Percentiles rank a stretch among this genome's conserved stretches.
These are phyloP conservation scores for Lactarius akahatsu DNA, from an alignment of 768 basidiomycete species.

Conservation along the genomic window DNA sequence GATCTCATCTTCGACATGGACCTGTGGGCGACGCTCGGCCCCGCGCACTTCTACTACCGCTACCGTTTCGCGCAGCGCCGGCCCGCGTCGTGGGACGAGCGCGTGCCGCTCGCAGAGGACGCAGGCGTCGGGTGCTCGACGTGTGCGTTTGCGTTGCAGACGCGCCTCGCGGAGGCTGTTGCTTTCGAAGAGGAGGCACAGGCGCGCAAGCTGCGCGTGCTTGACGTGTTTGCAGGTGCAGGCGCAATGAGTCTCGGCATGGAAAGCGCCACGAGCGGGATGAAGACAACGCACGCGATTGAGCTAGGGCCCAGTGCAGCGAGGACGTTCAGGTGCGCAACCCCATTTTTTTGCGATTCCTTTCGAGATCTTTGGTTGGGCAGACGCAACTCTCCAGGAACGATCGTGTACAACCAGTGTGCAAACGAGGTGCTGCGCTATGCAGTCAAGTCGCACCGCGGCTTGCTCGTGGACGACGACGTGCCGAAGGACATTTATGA, in stretches of 20 bases:
- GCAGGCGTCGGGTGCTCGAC: constrained; percentile 47
- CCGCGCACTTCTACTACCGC: constrained; percentile 53
- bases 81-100: constrained; percentile 39
- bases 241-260: constrained; percentile 66
- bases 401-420: constrained; percentile 67
- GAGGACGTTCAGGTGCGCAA: constrained; percentile 55
- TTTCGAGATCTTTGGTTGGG: constrained; percentile 9
- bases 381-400: constrained; percentile 53
- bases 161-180: constrained; percentile 24
- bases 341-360: not conserved
- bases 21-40: constrained; percentile 34
- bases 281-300: constrained; percentile 62
- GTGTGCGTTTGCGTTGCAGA: constrained; percentile 40
- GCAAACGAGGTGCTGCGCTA: constrained; percentile 61
- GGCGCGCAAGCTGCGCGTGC: constrained; percentile 34
- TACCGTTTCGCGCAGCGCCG: constrained; percentile 47
- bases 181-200: constrained; percentile 36
- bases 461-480: constrained; percentile 34
- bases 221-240: constrained; percentile 46
- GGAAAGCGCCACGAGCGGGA: constrained; percentile 48
- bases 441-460: constrained; percentile 51
- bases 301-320: constrained; percentile 80
- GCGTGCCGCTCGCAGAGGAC: constrained; percentile 34
- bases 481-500: constrained; percentile 44
- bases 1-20: constrained; percentile 32